Percentiles rank a stretch among this genome's conserved stretches.
Conservation (phyloP, 345 rosid genomes). For the Eucalyptus pumila region DNA sequence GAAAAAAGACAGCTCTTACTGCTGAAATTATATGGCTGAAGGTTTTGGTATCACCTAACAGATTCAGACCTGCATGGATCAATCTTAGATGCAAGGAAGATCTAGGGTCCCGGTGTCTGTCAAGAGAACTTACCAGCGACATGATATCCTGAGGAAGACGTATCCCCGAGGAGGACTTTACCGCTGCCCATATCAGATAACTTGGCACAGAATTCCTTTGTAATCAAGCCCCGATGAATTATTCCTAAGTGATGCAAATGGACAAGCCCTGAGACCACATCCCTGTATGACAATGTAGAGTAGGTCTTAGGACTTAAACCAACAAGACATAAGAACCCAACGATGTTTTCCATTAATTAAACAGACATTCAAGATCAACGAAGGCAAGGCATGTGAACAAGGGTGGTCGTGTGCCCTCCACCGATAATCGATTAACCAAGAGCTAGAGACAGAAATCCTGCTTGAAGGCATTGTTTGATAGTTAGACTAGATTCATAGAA, state of each 20-base stretch:
- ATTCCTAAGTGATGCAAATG: slow-evolving; percentile 90
- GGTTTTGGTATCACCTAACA: not conserved
- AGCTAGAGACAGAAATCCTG: not conserved
- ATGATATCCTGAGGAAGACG: slow-evolving; percentile 61
- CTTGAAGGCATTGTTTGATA: not conserved
- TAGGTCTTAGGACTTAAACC: not conserved
- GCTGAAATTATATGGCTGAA: not conserved
- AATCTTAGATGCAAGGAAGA: not conserved
- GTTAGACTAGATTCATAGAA: not conserved
- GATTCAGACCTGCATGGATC: not conserved
- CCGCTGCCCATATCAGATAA: slow-evolving; percentile 96
- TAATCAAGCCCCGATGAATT: slow-evolving; percentile 72
- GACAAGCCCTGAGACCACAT: slow-evolving; percentile 72
- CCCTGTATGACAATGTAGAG: slow-evolving; percentile 27
- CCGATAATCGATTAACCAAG: not conserved
- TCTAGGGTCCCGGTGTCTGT: not conserved
- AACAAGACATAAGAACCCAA: not conserved
- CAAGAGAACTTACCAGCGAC: slow-evolving; percentile 49
- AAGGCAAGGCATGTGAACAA: slow-evolving; percentile 54
- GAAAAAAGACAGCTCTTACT: not conserved
- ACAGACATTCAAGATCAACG: slow-evolving; percentile 14
- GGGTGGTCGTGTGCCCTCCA: not conserved
- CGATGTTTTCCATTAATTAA: not conserved
- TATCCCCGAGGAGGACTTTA: slow-evolving; percentile 60
- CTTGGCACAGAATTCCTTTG: slow-evolving; percentile 64